Evolutionary conservation across 2,329 filamentous ascomycete species (phyloP), one percentile per base, ranked within the genome.

Genomic region (Colletotrichum theobromicola): DNA sequence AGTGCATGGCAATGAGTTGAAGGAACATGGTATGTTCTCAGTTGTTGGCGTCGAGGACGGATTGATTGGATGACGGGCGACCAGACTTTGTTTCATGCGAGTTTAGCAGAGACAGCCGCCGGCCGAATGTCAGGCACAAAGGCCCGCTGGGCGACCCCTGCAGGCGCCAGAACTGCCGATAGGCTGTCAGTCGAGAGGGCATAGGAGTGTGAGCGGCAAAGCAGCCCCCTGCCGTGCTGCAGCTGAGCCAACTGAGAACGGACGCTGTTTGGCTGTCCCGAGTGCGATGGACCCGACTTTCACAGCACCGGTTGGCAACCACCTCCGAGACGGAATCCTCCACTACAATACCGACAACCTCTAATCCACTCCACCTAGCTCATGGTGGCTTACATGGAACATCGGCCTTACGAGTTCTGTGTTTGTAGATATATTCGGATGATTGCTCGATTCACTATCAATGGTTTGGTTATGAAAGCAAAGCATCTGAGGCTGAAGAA

Each of bases 91-190:
- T 75, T 75, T 75, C 73, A 74, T 68, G 55, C 64, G 30, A 60
- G 69, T 75, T 74, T 75, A 64, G 70, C 28, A 72, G 46, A 72
- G 72, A 75, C 70, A 75, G 64, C 70, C 73, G 70, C 65, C 65
- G 55, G 70, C 70, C 73, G 37, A 63, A 58, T 72, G 72, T 63
- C 72, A 75, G 68, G 68, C 62, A 67, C 42, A 15, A 32, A 63
- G 57, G 42, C 63, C 57, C 34, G 69, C 68, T 67, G 46, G 57
- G 68, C 21, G 57, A 63, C 68, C 72, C 68, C 72, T 75, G 72
- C 46, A 46, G 68, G 55, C 63, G 72, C 42, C 26, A 67, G 21
- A 58, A 67, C 32, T 75, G 63, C 68, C 62, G 72, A 72, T 75
- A 72, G 62, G 72, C 63, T 72, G 28, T 42, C 34, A 21, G 18